Conservation (phyloP, 1,284 basidiomycete species). For the Mycena citricolor region DNA sequence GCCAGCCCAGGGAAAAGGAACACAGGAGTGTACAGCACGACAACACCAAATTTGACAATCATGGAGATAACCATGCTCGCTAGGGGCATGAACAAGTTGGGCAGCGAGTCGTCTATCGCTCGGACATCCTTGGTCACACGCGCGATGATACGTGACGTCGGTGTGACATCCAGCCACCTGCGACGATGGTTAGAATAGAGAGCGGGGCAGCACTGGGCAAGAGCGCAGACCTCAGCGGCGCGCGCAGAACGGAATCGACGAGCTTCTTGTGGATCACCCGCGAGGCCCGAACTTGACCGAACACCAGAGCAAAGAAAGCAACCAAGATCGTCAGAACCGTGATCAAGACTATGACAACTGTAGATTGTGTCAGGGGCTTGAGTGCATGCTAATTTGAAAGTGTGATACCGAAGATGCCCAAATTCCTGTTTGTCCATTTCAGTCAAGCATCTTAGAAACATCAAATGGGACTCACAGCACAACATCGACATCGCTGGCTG, state of each 20-base stretch:
- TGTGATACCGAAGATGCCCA: conserved; percentile 42
- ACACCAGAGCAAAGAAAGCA: conserved; percentile 12
- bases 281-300: conserved; percentile 24
- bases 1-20: conserved; percentile 35
- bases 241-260: conserved; percentile 26
- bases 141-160: conserved; percentile 38
- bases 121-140: conserved; percentile 19
- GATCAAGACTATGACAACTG: background rate
- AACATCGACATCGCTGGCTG: conserved; percentile 26
- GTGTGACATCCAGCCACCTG: conserved; percentile 51
- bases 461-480: conserved; percentile 29
- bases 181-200: conserved; percentile 36
- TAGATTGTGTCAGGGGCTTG: conserved; percentile 39
- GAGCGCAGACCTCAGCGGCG: conserved; percentile 25
- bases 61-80: conserved; percentile 39
- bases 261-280: conserved; percentile 24
- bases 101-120: conserved; percentile 42
- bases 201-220: background rate
- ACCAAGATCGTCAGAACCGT: conserved; percentile 2
- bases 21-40: conserved; percentile 42
- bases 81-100: conserved; percentile 23
- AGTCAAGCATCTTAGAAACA: conserved; percentile 40
- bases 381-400: conserved; percentile 26
- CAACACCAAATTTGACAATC: conserved; percentile 38
- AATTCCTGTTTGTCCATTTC: conserved; percentile 41